phyloP scores from a whole-genome alignment of 1,139 yeast species.

The Saccharomyces hybrid region DNA sequence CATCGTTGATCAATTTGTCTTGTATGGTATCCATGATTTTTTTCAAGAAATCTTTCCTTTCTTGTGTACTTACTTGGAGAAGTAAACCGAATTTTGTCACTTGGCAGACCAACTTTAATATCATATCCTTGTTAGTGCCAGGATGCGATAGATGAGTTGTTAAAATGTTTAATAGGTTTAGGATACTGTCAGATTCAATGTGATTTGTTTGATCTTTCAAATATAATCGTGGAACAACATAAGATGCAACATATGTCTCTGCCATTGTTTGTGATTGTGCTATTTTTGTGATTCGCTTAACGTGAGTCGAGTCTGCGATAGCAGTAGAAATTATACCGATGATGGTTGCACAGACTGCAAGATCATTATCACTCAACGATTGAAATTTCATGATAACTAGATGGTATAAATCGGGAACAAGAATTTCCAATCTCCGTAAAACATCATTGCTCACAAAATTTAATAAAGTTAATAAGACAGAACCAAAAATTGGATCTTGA shows the following conservation, averaged over 20 bases:
- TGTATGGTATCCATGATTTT: conserved; percentile 17
- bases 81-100: conserved; percentile 54
- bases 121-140: conserved; percentile 24
- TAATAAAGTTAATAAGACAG: conserved; percentile 23
- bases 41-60: conserved; percentile 18
- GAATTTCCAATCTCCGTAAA: conserved; percentile 16
- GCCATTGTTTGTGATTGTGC: conserved; percentile 16
- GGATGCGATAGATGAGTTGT: conserved; percentile 5
- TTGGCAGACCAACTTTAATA: conserved; percentile 46
- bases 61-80: conserved; percentile 27
- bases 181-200: neutral
- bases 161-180: conserved; percentile 2
- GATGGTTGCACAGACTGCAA: conserved; percentile 37
- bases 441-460: conserved; percentile 25
- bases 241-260: conserved; percentile 38
- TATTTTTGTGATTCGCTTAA: conserved; percentile 1
- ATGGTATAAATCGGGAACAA: conserved; percentile 17
- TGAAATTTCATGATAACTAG: neutral
- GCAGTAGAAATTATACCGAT: conserved; percentile 46
- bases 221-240: conserved; percentile 45
- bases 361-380: conserved; percentile 13
- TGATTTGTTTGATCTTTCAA: conserved; percentile 25
- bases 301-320: conserved; percentile 25
- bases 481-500: conserved; percentile 24
- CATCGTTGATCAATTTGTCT: conserved; percentile 48